Conservation (phyloP, 148 eudicot species). For the Diospyros kaki region DNA sequence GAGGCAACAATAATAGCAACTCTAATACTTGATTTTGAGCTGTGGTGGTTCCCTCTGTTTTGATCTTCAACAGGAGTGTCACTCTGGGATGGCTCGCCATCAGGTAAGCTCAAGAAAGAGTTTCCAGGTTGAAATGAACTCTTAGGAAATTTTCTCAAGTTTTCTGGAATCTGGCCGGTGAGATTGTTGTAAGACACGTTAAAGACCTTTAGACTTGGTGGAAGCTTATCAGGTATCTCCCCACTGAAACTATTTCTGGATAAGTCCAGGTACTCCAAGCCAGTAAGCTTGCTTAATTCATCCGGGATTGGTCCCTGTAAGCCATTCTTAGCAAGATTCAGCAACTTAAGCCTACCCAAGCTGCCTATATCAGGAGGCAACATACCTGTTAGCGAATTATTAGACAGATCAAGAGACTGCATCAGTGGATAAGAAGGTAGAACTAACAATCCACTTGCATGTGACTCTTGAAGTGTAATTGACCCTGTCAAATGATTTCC, state of each 20-base stretch:
- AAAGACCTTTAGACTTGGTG: slow-evolving; percentile 50
- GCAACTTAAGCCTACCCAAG: slow-evolving; percentile 51
- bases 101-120: slow-evolving; percentile 35
- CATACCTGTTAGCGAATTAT: slow-evolving; percentile 53
- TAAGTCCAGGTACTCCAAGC: slow-evolving; percentile 68
- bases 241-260: slow-evolving; percentile 67
- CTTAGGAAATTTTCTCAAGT: slow-evolving; percentile 46
- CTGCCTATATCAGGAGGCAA: slow-evolving; percentile 55
- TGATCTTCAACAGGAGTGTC: slow-evolving; percentile 21
- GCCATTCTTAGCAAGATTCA: slow-evolving; percentile 69
- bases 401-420: slow-evolving; percentile 83
- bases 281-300: slow-evolving; percentile 53
- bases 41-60: slow-evolving; percentile 19
- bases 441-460: slow-evolving; percentile 43
- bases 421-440: slow-evolving; percentile 57
- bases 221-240: slow-evolving; percentile 61
- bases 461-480: slow-evolving; percentile 63
- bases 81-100: slow-evolving; percentile 12
- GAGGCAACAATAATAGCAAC: slow-evolving; percentile 77
- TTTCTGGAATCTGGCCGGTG: slow-evolving; percentile 62
- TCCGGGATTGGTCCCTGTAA: slow-evolving; percentile 69
- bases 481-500: slow-evolving; percentile 59
- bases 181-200: slow-evolving; percentile 68
- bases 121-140: slow-evolving; percentile 83
- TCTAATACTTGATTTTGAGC: slow-evolving; percentile 49